Conservation (phyloP, 148 eudicot species). For the Silene uniflora region DNA sequence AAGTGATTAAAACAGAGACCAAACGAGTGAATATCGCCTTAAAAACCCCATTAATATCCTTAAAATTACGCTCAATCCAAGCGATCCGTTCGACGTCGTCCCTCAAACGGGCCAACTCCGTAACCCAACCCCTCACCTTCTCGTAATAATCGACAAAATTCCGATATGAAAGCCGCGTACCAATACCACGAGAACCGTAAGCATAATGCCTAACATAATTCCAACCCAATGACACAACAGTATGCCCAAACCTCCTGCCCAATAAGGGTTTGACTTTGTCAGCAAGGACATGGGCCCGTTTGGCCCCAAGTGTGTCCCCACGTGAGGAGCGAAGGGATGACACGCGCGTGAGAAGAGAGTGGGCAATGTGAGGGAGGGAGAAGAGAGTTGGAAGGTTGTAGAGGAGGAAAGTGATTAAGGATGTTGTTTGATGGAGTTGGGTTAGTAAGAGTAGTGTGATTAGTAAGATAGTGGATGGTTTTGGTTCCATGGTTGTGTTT, state of each 20-base stretch:
- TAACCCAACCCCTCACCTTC: not conserved
- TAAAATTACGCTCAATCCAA: not conserved
- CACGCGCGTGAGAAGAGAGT: not conserved
- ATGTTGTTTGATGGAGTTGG: too few species aligned
- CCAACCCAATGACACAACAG: not conserved
- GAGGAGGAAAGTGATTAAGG: not conserved
- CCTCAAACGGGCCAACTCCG: not conserved
- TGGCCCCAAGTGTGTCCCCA: not conserved
- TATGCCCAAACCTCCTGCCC: not conserved
- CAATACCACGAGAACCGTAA: too few species aligned
- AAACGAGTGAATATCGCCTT: conserved; percentile 39
- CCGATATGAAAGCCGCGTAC: not conserved
- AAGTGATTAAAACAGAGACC: conserved; percentile 45
- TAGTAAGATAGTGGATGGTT: not conserved
- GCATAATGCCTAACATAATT: not conserved
- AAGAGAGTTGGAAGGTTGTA: not conserved
- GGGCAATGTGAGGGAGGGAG: not conserved
- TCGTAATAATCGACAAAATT: not conserved
- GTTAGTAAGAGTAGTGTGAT: not conserved
- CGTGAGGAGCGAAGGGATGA: not conserved
- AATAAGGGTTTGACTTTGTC: not conserved
- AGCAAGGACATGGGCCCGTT: not conserved
- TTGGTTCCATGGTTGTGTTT: not conserved
- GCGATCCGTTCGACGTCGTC: not conserved
- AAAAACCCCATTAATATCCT: conserved; percentile 11